phyloP scores from a whole-genome alignment of 2,329 filamentous ascomycete genomes.

The Tolypocladium inflatum region DNA sequence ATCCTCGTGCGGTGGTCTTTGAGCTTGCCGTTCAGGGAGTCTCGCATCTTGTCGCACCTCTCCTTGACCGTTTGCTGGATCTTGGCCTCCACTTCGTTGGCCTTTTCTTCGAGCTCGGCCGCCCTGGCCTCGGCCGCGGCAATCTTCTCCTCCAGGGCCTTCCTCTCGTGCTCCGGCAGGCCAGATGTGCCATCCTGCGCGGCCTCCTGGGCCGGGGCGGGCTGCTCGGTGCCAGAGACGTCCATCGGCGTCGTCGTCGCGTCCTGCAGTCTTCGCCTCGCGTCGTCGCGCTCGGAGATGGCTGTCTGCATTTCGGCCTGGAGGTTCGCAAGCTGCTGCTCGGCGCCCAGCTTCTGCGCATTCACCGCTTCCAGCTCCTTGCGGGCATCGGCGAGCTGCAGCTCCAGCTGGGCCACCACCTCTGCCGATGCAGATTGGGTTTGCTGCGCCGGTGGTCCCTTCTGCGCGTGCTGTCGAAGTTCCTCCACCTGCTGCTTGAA shows the following conservation, averaged over 20 bases:
- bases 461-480: slow-evolving; percentile 17
- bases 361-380: slow-evolving; percentile 58
- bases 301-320: slow-evolving; percentile 51
- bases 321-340: slow-evolving; percentile 48
- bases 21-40: slow-evolving; percentile 58
- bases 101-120: slow-evolving; percentile 54
- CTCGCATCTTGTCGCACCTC: slow-evolving; percentile 61
- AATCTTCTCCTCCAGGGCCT: slow-evolving; percentile 53
- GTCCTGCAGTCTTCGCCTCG: slow-evolving; percentile 30
- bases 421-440: slow-evolving; percentile 32
- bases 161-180: slow-evolving; percentile 48
- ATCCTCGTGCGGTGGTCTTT: slow-evolving; percentile 50
- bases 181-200: slow-evolving; percentile 13
- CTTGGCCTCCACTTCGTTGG: slow-evolving; percentile 53
- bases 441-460: slow-evolving; percentile 21
- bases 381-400: slow-evolving; percentile 36
- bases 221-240: neutral
- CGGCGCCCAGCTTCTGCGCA: slow-evolving; percentile 59
- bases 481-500: slow-evolving; percentile 33
- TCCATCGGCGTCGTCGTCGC: slow-evolving; percentile 11
- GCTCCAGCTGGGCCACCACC: slow-evolving; percentile 37
- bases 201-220: neutral
- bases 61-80: slow-evolving; percentile 52
- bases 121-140: slow-evolving; percentile 51
- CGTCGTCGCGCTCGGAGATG: slow-evolving; percentile 55